Evolutionary conservation across 306 rosid species (phyloP), one percentile per base, ranked within the genome.

Genomic region (Quillaja saponaria): DNA sequence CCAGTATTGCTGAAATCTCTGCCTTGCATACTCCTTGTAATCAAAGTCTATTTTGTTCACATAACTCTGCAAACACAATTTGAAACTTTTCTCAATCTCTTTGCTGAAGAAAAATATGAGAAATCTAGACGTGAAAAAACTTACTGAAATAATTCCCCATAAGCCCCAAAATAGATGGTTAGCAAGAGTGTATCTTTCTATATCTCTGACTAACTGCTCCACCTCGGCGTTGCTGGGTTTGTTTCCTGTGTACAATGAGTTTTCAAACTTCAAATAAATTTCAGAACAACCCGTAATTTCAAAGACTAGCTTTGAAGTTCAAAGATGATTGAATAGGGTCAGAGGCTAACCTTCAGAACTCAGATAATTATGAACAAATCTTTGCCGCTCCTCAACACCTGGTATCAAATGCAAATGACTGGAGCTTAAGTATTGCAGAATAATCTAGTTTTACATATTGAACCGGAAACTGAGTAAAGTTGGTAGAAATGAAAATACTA

Each of bases 121-220:
- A 57, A 17, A 20, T 15, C 38, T 18, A 40, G 39, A 54, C 3
- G 45, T 1, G 35, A 50, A 66, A 47, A 42, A 55, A 7, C 67
- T 77, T 72, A 92, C 99, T 33, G 99, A 92, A 56, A 89, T 92
- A 44, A 89, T 78, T 54, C 95, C 99, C 99, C 99, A 92, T 64
- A 92, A 72, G 40, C 96, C 94, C 99, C 99, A 92, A 25, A 86
- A 78, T 13, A 92, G 62, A 81, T 92, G 99, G 79, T 76, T 92
- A 55, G 90, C 90, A 41, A 85, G 75, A 38, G 95, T 81, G 85
- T 78, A 89, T 41, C 66, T 85, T 76, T 92, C 96, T 50, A 55
- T 61, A 9, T 78, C 81, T 37, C 63, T 39, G 45, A 85, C 68
- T 46, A 92, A 68, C 65, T 78, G 61, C 57, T 76, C 85, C 69